Evolutionary conservation across 371 early-diverging fungal species (phyloP), one percentile per base, ranked within the genome.

Genomic region (Batrachochytrium dendrobatidis): DNA sequence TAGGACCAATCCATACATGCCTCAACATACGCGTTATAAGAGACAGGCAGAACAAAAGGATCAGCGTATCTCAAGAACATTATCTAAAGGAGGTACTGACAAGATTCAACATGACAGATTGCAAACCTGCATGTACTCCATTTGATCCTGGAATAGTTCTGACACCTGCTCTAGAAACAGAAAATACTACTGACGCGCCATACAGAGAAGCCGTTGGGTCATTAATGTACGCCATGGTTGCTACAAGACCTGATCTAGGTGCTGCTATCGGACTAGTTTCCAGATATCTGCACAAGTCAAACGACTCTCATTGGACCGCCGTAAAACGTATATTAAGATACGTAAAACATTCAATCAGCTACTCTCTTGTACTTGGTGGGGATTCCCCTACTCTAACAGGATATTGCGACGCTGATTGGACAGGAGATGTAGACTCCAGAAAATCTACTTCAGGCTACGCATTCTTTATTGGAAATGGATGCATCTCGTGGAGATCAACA

Each of bases 401-500:
- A 15, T 39, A 39, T n/a, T 39, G 39, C 39, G 39, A 39, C 39
- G 39, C 39, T n/a, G 39, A 39, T n/a, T 39, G 39, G 39, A n/a
- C 39, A 15, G 39, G 39, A 12, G 39, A 39, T n/a, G n/a, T 39
- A 15, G 39, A 39, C 39, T 15, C 39, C n/a, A 12, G 39, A 39
- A 12, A n/a, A 12, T 39, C 39, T 39, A 39, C 39, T 12, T 39
- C 39, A 12, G 39, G 39, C 39, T 39, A 39, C 39, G 39, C 39
- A 12, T 15, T 39, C 39, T 39, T 39, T n/a, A 15, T 15, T n/a
- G n/a, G n/a, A 12, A 39, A 39, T n/a, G 12, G 15, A n/a, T 39
- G 39, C 39, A n/a, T 39, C 39, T 39, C 39, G n/a, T 39, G 39
- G 39, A 39, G n/a, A 39, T 15, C 15, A 12, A n/a, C 15, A 12